phyloP scores from a whole-genome alignment of 1,139 yeast genomes.

The Diutina rugosa region DNA sequence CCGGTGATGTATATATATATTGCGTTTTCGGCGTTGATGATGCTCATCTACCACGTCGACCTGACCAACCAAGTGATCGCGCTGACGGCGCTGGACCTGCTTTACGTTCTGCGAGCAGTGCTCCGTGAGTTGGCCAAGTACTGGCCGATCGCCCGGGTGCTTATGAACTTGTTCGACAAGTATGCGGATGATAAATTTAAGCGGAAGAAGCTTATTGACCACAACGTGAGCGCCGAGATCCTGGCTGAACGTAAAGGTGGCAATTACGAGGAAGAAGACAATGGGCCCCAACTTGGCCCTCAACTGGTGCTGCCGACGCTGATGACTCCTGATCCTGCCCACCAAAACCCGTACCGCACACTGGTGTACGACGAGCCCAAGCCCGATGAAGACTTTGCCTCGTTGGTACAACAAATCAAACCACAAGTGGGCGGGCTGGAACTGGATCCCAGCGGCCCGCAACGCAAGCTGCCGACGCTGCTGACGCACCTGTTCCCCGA shows the following conservation, averaged over 20 bases:
- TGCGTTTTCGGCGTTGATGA: slow-evolving; percentile 56
- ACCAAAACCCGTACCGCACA: not conserved
- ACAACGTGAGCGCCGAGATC: not conserved
- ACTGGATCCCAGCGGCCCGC: not conserved
- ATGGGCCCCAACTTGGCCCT: not conserved
- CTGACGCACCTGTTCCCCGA: slow-evolving; percentile 31
- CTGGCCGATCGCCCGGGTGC: slow-evolving; percentile 32
- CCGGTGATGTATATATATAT: slow-evolving; percentile 47
- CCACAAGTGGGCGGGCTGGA: not conserved
- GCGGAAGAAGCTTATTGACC: slow-evolving; percentile 31
- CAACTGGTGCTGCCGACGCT: not conserved
- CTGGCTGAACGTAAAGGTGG: not conserved
- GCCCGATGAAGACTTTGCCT: not conserved
- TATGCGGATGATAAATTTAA: slow-evolving; percentile 33
- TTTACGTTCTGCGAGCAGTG: slow-evolving; percentile 38
- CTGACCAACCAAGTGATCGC: slow-evolving; percentile 44
- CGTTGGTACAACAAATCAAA: not conserved
- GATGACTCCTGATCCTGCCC: not conserved
- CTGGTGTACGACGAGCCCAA: not conserved
- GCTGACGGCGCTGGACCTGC: slow-evolving; percentile 46
- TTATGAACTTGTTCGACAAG: slow-evolving; percentile 29
- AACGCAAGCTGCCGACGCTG: not conserved
- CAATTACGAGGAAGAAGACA: not conserved
- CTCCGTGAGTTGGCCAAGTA: slow-evolving; percentile 37
- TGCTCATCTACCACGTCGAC: slow-evolving; percentile 65